Percentiles rank a stretch among this genome's conserved stretches.
phyloP scores from a whole-genome alignment of 768 basidiomycete genomes.

The Boletus rubescentipes region DNA sequence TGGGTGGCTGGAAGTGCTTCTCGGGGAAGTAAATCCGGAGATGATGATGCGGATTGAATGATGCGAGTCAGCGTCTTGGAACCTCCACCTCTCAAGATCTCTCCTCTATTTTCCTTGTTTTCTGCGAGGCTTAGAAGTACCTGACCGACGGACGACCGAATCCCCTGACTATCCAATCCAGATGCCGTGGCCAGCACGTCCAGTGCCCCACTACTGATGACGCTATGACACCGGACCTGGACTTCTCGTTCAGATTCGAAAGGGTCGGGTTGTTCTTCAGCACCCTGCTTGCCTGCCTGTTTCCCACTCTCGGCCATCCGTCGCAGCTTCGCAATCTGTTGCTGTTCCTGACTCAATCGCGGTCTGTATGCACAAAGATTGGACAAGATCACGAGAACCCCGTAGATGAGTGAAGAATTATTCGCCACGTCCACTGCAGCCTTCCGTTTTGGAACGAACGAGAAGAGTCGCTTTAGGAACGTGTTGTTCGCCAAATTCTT shows the following conservation, averaged over 20 bases:
- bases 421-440: constrained; percentile 25
- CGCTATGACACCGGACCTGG: constrained; percentile 52
- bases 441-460: constrained; percentile 55
- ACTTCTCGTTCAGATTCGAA: constrained; percentile 71
- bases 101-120: constrained; percentile 74
- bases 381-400: constrained; percentile 69
- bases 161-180: constrained; percentile 59
- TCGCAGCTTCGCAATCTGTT: constrained; percentile 76
- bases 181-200: constrained; percentile 60
- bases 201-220: constrained; percentile 63
- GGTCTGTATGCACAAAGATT: constrained; percentile 76
- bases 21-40: constrained; percentile 24
- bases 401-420: constrained; percentile 66
- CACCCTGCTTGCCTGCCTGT: constrained; percentile 32
- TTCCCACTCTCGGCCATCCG: constrained; percentile 60
- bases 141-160: constrained; percentile 57
- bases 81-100: constrained; percentile 76
- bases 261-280: constrained; percentile 30
- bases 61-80: constrained; percentile 61
- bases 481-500: constrained; percentile 55
- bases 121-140: constrained; percentile 71
- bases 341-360: constrained; percentile 74
- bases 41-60: constrained; percentile 49
- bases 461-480: constrained; percentile 59
- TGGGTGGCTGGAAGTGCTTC: constrained; percentile 64